phyloP scores from a whole-genome alignment of 169 alveolate genomes.

The Cryptosporidium andersoni region DNA sequence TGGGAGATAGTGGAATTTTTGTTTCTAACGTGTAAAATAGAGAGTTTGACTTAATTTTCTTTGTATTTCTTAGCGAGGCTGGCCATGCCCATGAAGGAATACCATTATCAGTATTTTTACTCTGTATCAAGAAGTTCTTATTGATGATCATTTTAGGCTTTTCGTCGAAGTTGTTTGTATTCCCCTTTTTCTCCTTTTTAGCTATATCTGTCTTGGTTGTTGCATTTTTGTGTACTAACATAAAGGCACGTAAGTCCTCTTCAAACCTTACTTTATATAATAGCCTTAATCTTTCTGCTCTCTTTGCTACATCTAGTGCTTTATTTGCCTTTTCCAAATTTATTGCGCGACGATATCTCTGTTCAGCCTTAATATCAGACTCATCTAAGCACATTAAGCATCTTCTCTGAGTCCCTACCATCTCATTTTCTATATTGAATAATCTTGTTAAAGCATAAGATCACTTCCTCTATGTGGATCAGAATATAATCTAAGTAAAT shows the following conservation, averaged over 20 bases:
- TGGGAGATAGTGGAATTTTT: slow-evolving; percentile 37
- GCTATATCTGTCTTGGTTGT: not conserved
- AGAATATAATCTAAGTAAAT: too few species aligned
- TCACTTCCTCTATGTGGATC: not conserved
- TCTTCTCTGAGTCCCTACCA: not conserved
- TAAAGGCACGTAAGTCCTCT: slow-evolving; percentile 65
- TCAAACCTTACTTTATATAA: slow-evolving; percentile 52
- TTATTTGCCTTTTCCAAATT: slow-evolving; percentile 31
- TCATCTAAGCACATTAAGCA: not conserved
- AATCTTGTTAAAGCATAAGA: not conserved
- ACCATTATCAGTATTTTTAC: not conserved
- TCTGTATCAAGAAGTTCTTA: not conserved
- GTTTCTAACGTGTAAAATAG: slow-evolving; percentile 57
- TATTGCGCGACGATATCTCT: slow-evolving; percentile 29
- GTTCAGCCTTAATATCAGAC: not conserved
- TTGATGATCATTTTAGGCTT: not conserved
- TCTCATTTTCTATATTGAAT: not conserved
- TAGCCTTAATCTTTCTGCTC: slow-evolving; percentile 51
- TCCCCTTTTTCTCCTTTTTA: not conserved
- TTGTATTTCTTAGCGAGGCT: slow-evolving; percentile 45
- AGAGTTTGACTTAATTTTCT: slow-evolving; percentile 5
- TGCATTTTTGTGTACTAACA: slow-evolving; percentile 15
- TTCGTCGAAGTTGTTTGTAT: not conserved
- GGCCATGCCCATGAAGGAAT: slow-evolving; percentile 71
- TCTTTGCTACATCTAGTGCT: slow-evolving; percentile 17